Percentiles rank a stretch among this genome's conserved stretches.
Evolutionary conservation across 176 grass and related monocot genomes (phyloP).

Genomic region (Phoenix roebelenii): DNA sequence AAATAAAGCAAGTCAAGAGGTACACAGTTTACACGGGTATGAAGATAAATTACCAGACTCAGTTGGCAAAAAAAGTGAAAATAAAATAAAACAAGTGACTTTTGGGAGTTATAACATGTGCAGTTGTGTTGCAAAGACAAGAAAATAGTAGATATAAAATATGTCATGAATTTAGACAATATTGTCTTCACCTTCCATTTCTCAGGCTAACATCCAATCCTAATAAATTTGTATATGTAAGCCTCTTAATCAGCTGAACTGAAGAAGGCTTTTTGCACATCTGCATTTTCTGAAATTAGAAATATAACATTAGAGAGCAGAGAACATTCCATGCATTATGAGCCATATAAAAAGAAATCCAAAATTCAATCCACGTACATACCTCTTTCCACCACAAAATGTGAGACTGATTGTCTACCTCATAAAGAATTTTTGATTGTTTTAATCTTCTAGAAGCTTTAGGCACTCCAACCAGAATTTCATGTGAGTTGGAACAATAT

Average conservation of each 20-base stretch:
- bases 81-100: too few relatives aligned
- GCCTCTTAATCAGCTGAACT: slow-evolving; percentile 60
- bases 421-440: slow-evolving; percentile 34
- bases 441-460: slow-evolving; percentile 38
- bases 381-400: slow-evolving; percentile 99
- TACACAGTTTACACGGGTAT: too few relatives aligned
- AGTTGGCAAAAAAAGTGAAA: too few relatives aligned
- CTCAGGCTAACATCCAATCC: slow-evolving; percentile 67
- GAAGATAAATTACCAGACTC: too few relatives aligned
- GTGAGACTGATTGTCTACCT: slow-evolving; percentile 49
- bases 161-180: too few relatives aligned
- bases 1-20: too few relatives aligned
- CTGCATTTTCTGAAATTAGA: slow-evolving; percentile 62
- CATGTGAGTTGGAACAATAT: slow-evolving; percentile 42
- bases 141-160: too few relatives aligned
- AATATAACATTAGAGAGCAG: slow-evolving; percentile 12
- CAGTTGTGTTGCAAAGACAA: too few relatives aligned
- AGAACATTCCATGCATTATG: background rate
- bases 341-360: background rate
- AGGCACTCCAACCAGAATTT: slow-evolving; percentile 28
- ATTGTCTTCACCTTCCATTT: slow-evolving; percentile 73
- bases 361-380: slow-evolving; percentile 11
- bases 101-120: too few relatives aligned
- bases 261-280: slow-evolving; percentile 77
- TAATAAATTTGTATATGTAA: slow-evolving; percentile 80